Evolutionary conservation across 805 yeast genomes (phyloP), one percentile per base, ranked within the genome.

Genomic region (Dipodascus geniculatus): DNA sequence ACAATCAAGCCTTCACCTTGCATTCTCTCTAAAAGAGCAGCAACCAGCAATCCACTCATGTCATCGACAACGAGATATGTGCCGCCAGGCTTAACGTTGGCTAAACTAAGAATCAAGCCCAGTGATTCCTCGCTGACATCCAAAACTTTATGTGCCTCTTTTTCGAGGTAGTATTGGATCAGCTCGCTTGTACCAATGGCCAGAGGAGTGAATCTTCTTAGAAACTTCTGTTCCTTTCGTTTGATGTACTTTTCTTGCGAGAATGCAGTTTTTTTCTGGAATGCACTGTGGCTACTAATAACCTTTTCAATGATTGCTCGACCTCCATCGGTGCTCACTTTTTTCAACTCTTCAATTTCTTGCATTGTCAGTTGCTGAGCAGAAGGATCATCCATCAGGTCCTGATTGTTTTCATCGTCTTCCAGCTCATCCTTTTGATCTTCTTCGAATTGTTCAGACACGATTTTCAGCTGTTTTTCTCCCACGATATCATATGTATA

Each of bases 221-320:
- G 77, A 65, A 87, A 93, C 72, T 93, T 93, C 66, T 85, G 89
- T 68, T 88, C 95, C 69, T 93, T 93, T 62, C 99, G 80, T 58
- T 85, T 83, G 61, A 91, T 69, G 67, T 93, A 93, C 70, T 93
- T 93, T 60, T 87, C 96, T 67, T 93, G 96, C 1, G 96, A 87
- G 64, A 78, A 87, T 23, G 82, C 72, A 3, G 98, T 93, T 68
- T 93, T 93, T 65, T 86, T 83, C 60, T 87, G 87, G 64, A 93
- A 93, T 8, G 86, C 85, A 42, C 76, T 84, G 68, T 93, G 98
- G 14, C 90, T 81, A 56, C 82, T 83, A 56, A 89, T 83, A 69
- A 93, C 86, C 59, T 78, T 79, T 58, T 83, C 84, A 55, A 90
- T 88, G 60, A 91, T 84, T 50, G 80, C 81, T 60, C 81, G 83